phyloP scores from a whole-genome alignment of 106 monocot species.

The Alisma plantagoaquatica region DNA sequence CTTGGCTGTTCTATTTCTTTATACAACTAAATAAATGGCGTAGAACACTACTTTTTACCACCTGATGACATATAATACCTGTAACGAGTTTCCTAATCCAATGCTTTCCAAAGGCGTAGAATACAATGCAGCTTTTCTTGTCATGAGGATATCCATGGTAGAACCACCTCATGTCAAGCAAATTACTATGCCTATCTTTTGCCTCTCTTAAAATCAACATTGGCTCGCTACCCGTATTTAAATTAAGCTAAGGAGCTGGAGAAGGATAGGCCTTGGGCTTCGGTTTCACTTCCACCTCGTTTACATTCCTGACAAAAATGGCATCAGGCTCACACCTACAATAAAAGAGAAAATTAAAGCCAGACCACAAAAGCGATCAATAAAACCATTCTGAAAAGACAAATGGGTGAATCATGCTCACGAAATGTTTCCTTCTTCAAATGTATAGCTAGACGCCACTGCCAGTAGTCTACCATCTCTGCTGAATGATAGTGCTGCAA shows the following conservation, averaged over 20 bases:
- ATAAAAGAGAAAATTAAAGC: background rate
- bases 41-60: no score
- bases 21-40: no score
- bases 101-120: no score
- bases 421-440: conserved; percentile 86
- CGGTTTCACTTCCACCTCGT: conserved; percentile 90
- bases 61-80: no score
- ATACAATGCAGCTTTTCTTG: no score
- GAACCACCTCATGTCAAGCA: no score
- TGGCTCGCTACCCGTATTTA: no score
- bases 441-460: conserved; percentile 95
- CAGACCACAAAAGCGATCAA: background rate
- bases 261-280: conserved; percentile 80
- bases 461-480: conserved; percentile 78
- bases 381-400: background rate
- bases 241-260: conserved; percentile 36
- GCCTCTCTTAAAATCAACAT: no score
- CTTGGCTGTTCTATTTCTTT: no score
- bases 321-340: conserved; percentile 75
- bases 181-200: no score
- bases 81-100: no score
- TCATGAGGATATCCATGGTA: no score
- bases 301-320: conserved; percentile 76
- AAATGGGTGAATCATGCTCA: conserved; percentile 9
- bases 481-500: conserved; percentile 91